Conservation (phyloP, 441 rosid species). For the Arabidopsis lyrata region DNA sequence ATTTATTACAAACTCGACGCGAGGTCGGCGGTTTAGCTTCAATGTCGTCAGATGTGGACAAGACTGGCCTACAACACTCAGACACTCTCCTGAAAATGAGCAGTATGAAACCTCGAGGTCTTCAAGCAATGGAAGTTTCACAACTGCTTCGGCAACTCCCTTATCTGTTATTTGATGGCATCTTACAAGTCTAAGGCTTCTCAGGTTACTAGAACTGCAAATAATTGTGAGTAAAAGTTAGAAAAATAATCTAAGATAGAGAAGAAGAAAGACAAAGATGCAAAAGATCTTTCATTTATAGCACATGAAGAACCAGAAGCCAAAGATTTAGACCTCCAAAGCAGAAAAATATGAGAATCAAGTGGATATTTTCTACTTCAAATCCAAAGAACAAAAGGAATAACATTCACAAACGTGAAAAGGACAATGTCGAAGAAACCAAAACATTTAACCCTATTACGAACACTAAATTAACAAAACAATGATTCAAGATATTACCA, state of each 20-base stretch:
- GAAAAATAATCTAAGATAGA: not conserved
- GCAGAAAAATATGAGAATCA: constrained; percentile 1
- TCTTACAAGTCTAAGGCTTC: constrained; percentile 48
- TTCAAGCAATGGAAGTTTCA: constrained; percentile 59
- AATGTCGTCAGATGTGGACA: constrained; percentile 63
- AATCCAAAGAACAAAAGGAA: not conserved
- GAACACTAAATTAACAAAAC: not conserved
- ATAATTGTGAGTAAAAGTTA: not conserved
- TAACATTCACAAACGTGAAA: not conserved
- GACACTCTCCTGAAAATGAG: constrained; percentile 41
- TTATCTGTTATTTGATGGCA: constrained; percentile 48
- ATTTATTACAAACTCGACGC: not conserved
- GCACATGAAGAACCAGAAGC: constrained; percentile 6
- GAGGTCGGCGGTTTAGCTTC: constrained; percentile 47
- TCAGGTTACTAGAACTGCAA: constrained; percentile 53
- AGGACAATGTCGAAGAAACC: not conserved
- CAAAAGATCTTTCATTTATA: not conserved
- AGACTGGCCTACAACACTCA: constrained; percentile 48
- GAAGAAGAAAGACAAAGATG: not conserved
- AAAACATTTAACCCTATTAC: not conserved
- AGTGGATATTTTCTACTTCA: not conserved
- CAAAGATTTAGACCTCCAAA: not conserved
- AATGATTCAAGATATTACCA: not conserved
- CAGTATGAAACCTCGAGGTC: constrained; percentile 56
- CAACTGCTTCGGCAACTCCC: constrained; percentile 49